Percentiles rank a stretch among this genome's conserved stretches.
Conservation (phyloP, 495 filamentous ascomycete species). For the Stereocaulon alpinum region DNA sequence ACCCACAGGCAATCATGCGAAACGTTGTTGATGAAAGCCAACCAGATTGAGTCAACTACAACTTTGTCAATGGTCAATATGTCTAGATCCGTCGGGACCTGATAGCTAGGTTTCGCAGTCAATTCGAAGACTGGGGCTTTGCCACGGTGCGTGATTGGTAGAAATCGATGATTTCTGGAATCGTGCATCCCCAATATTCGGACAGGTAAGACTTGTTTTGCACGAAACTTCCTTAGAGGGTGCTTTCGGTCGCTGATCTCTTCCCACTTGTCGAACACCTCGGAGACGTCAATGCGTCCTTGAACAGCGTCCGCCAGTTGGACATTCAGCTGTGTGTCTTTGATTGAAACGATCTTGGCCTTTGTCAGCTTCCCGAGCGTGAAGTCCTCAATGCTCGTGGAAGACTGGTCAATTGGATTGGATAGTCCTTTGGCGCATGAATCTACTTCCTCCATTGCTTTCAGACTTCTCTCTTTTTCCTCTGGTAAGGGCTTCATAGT, state of each 20-base stretch:
- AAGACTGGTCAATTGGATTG: constrained; percentile 61
- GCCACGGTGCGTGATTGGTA: constrained; percentile 79
- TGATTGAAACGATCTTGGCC: constrained; percentile 67
- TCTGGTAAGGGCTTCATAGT: constrained; percentile 42
- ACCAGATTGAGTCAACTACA: constrained; percentile 52
- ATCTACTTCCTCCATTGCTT: constrained; percentile 21
- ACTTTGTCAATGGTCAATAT: constrained; percentile 65
- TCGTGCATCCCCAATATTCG: constrained; percentile 82
- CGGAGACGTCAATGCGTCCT: constrained; percentile 82
- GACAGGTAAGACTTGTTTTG: constrained; percentile 59
- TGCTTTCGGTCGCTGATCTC: constrained; percentile 71
- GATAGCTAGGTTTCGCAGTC: constrained; percentile 65
- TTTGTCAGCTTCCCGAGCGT: constrained; percentile 65
- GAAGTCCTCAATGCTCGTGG: constrained; percentile 58
- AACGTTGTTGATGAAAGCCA: constrained; percentile 85
- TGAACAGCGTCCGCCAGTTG: constrained; percentile 80
- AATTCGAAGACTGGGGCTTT: constrained; percentile 78
- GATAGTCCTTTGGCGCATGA: constrained; percentile 34
- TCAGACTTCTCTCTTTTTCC: constrained; percentile 26
- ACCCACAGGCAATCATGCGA: constrained; percentile 71
- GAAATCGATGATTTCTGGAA: constrained; percentile 78
- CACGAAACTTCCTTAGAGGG: constrained; percentile 61
- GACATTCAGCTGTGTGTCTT: constrained; percentile 85
- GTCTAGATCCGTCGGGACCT: constrained; percentile 43
- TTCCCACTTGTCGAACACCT: constrained; percentile 78